Conservation (phyloP, 495 filamentous ascomycete species). For the Chlorociboria aeruginascens region DNA sequence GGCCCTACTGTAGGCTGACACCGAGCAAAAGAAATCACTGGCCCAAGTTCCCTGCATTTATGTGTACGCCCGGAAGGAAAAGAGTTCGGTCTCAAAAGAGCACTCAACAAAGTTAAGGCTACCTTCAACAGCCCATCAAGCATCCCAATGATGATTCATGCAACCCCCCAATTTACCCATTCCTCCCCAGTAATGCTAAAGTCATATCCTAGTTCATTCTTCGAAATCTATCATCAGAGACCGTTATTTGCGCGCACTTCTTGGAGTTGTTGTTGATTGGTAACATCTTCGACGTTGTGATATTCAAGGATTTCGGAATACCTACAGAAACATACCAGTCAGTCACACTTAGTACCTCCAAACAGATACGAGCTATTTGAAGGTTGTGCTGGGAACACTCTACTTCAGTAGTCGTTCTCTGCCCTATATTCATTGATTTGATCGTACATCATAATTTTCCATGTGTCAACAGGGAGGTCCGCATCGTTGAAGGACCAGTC, state of each 20-base stretch:
- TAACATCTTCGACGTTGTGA: slow-evolving; percentile 56
- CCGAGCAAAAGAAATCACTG: too few relatives aligned
- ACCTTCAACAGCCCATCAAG: background rate
- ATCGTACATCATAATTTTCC: slow-evolving; percentile 99
- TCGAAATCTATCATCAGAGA: background rate
- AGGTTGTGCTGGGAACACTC: slow-evolving; percentile 7
- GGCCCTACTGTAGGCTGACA: too few relatives aligned
- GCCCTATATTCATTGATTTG: slow-evolving; percentile 18
- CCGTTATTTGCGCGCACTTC: slow-evolving; percentile 5
- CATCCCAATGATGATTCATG: background rate
- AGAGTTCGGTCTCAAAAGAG: too few relatives aligned
- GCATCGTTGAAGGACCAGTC: slow-evolving; percentile 99
- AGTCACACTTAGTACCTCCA: slow-evolving; percentile 16
- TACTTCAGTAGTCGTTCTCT: slow-evolving; percentile 9
- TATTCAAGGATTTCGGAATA: slow-evolving; percentile 99
- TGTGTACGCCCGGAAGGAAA: too few relatives aligned
- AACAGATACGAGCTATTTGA: background rate
- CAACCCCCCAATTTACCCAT: background rate
- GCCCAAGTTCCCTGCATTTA: too few relatives aligned
- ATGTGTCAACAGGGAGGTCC: slow-evolving; percentile 95
- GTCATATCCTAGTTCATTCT: background rate
- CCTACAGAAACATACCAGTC: slow-evolving; percentile 40
- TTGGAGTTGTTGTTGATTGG: slow-evolving; percentile 11
- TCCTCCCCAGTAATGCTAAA: background rate
- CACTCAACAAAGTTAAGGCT: background rate